Evolutionary conservation across 345 rosid genomes (phyloP), one percentile per base, ranked within the genome.

Genomic region (Raphanus sativus): DNA sequence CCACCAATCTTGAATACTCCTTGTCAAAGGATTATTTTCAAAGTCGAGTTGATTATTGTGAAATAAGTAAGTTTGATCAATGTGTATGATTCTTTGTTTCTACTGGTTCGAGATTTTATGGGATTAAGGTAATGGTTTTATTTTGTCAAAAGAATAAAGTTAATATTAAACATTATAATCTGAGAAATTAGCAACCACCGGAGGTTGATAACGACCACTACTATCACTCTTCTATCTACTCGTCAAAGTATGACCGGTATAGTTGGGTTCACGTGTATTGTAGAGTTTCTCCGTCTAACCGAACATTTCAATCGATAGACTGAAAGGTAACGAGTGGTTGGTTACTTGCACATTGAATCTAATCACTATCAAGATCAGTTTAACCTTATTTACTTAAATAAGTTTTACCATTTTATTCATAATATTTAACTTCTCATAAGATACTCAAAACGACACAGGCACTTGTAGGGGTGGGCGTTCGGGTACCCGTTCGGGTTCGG

Each of bases 161-260:
- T 61, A 8, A 12, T 36, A 17, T 3, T 15, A 62, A 68, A 26
- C 3, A 48, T 11, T 62, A 15, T 13, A 34, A 52, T 17, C 16
- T 3, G 33, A 70, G 71, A 38, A 36, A 38, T 45, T n/a, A 63
- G 12, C 75, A 70, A 55, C 80, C 75, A 54, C 75, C 71, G 33
- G 66, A 26, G 50, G 50, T 70, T 45, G 75, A 70, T 33, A 70
- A 63, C 75, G 75, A 54, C 80, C 75, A 70, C 32, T 58, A 58
- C 9, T 8, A 26, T 16, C 26, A n/a, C 15, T 77, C 24, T 26
- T 63, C 36, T 40, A 77, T 65, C 71, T 59, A 71, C 81, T 64
- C 66, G 76, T 77, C 81, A 77, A 77, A 26, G 48, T 77, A 64
- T 64, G 70, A 77, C 70, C 33, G 28, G 25, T 56, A 36, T 15